Percentiles rank a stretch among this genome's conserved stretches.
Evolutionary conservation across 441 rosid genomes (phyloP).

Genomic region (Geranium incanum): DNA sequence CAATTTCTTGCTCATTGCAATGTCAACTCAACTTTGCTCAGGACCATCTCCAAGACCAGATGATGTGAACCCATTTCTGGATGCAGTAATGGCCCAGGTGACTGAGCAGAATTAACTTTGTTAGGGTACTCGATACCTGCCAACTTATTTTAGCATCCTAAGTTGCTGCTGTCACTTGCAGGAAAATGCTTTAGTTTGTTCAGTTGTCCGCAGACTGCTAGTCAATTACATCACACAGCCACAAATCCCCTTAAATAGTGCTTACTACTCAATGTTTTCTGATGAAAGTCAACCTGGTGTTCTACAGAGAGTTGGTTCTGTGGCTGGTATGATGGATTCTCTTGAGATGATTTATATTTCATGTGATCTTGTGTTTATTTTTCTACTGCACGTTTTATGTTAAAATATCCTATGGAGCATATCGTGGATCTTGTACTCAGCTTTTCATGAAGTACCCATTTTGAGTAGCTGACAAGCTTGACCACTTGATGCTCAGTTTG

Average conservation of each 20-base stretch:
- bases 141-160: slow-evolving; percentile 8
- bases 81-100: slow-evolving; percentile 92
- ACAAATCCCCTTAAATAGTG: slow-evolving; percentile 33
- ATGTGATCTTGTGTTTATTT: slow-evolving; percentile 19
- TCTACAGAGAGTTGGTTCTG: slow-evolving; percentile 88
- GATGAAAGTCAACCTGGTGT: slow-evolving; percentile 66
- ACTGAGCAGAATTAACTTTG: slow-evolving; percentile 10
- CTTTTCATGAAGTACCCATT: not conserved
- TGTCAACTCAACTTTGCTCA: slow-evolving; percentile 89
- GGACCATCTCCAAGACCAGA: slow-evolving; percentile 73
- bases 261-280: slow-evolving; percentile 47
- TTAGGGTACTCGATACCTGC: slow-evolving; percentile 14
- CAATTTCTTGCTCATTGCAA: slow-evolving; percentile 70
- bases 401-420: not conserved
- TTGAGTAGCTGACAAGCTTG: not conserved
- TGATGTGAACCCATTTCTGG: slow-evolving; percentile 77
- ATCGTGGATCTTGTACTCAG: not conserved
- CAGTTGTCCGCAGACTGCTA: slow-evolving; percentile 59
- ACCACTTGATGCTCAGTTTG: not conserved
- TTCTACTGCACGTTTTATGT: slow-evolving; percentile 11
- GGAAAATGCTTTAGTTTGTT: slow-evolving; percentile 67
- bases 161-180: slow-evolving; percentile 29
- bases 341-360: slow-evolving; percentile 13
- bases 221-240: slow-evolving; percentile 66
- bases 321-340: slow-evolving; percentile 57